These are phyloP conservation scores for Xylariaceae sp. DNA, from an alignment of 2,329 filamentous ascomycete species.

Conservation along the genomic window DNA sequence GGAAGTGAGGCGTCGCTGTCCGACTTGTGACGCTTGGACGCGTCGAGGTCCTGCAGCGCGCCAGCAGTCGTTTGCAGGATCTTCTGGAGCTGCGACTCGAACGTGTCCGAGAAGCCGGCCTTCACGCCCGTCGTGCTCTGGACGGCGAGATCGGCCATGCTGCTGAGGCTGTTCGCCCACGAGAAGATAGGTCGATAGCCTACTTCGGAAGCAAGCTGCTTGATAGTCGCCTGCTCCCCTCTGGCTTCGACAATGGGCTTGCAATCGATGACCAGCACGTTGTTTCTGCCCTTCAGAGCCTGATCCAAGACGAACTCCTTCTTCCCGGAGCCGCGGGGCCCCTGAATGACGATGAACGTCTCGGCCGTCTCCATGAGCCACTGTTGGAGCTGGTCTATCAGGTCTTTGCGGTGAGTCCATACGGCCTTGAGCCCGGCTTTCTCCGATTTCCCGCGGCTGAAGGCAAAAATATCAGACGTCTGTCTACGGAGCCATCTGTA, in stretches of 20 bases:
- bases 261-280: constrained; percentile 84
- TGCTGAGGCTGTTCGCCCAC: constrained; percentile 92
- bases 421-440: constrained; percentile 68
- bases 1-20: constrained; percentile 66
- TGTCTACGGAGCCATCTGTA: constrained; percentile 77
- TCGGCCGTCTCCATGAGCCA: constrained; percentile 86
- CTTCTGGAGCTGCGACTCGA: constrained; percentile 82
- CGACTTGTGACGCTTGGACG: constrained; percentile 60
- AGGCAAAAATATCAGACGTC: constrained; percentile 57
- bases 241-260: constrained; percentile 87
- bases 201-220: constrained; percentile 70
- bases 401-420: constrained; percentile 77
- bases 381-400: constrained; percentile 73
- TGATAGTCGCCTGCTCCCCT: constrained; percentile 80
- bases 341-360: constrained; percentile 90
- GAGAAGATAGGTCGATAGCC: constrained; percentile 92
- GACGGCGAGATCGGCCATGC: constrained; percentile 83
- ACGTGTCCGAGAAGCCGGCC: constrained; percentile 85
- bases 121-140: constrained; percentile 93
- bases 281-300: constrained; percentile 64
- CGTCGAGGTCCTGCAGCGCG: constrained; percentile 70
- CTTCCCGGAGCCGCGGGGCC: constrained; percentile 86
- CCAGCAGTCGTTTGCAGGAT: constrained; percentile 78
- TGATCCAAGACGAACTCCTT: constrained; percentile 81
- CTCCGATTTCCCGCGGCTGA: constrained; percentile 49